Evolutionary conservation across 257 asterid species (phyloP).

Genomic region (Scutellaria minor): DNA sequence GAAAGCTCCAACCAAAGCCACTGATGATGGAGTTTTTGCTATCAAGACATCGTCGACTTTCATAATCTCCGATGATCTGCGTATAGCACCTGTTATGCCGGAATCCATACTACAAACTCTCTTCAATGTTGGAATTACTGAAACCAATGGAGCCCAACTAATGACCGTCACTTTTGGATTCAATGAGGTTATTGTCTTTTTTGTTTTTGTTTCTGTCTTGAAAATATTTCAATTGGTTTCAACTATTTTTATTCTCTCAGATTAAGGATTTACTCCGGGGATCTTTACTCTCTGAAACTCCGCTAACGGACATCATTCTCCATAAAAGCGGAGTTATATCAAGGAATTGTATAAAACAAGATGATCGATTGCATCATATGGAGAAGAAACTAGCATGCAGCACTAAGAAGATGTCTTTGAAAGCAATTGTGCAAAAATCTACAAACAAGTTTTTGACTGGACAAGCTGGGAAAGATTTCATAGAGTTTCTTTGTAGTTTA

Average conservation of each 20-base stretch:
- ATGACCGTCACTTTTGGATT: background rate
- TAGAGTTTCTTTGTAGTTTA: constrained; percentile 10
- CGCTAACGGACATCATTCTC: constrained; percentile 20
- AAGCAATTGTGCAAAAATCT: constrained; percentile 3
- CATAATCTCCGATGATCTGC: constrained; percentile 20
- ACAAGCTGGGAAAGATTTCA: background rate
- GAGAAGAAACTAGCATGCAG: background rate
- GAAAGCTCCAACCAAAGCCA: too few species aligned
- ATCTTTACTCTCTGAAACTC: constrained; percentile 14
- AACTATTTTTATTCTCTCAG: background rate
- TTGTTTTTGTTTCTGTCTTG: background rate
- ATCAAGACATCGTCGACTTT: background rate
- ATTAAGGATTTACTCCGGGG: background rate
- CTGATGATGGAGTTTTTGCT: constrained; percentile 5
- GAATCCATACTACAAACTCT: background rate
- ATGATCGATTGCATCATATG: background rate
- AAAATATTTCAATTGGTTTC: background rate
- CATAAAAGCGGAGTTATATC: background rate
- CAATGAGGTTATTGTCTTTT: background rate
- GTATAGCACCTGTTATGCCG: constrained; percentile 10
- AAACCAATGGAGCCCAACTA: background rate
- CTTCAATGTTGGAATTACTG: background rate
- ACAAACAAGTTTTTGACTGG: background rate
- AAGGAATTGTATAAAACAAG: too few species aligned
- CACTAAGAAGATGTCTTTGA: constrained; percentile 28